A percentile compares a stretch with the other conserved stretches of the same genome.
Evolutionary conservation across 2,329 filamentous ascomycete species (phyloP).

Genomic region (Cladosporium velox): DNA sequence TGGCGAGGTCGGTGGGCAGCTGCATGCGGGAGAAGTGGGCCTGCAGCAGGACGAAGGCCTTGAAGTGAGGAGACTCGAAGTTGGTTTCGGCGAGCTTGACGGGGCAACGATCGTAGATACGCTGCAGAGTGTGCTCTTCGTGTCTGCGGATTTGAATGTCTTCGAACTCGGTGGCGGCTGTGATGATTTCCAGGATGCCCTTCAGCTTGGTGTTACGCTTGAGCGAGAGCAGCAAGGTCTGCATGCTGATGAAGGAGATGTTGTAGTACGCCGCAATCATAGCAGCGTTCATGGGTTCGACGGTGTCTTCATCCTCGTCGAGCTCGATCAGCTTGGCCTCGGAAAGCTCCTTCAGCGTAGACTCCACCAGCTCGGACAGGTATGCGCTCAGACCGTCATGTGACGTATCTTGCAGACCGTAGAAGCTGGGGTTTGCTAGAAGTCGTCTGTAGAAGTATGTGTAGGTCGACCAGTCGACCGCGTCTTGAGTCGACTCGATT

Average conservation of each 20-base stretch:
- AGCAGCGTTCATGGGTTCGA: constrained; percentile 87
- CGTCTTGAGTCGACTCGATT: constrained; percentile 92
- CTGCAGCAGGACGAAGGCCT: constrained; percentile 94
- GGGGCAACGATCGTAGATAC: constrained; percentile 90
- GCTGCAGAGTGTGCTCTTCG: constrained; percentile 81
- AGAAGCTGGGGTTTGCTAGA: constrained; percentile 94
- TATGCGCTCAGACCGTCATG: constrained; percentile 93
- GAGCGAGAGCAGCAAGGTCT: constrained; percentile 92
- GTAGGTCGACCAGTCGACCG: constrained; percentile 97
- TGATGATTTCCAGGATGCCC: constrained; percentile 94
- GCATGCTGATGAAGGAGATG: constrained; percentile 98
- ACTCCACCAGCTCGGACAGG: constrained; percentile 91
- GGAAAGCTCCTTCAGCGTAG: constrained; percentile 82
- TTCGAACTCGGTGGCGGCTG: constrained; percentile 95
- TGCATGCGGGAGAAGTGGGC: constrained; percentile 98
- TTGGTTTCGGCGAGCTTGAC: constrained; percentile 89
- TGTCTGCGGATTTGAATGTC: constrained; percentile 90
- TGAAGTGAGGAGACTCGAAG: constrained; percentile 96
- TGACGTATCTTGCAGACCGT: constrained; percentile 82
- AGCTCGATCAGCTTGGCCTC: constrained; percentile 96
- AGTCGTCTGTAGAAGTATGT: constrained; percentile 97
- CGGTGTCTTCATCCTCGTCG: constrained; percentile 81
- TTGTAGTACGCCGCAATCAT: constrained; percentile 99
- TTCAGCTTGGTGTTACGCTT: constrained; percentile 90
- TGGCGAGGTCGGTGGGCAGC: constrained; percentile 89